These are phyloP conservation scores for Pseudogymnoascus sp. DNA, from an alignment of 2,329 filamentous ascomycete genomes.

Conservation along the genomic window DNA sequence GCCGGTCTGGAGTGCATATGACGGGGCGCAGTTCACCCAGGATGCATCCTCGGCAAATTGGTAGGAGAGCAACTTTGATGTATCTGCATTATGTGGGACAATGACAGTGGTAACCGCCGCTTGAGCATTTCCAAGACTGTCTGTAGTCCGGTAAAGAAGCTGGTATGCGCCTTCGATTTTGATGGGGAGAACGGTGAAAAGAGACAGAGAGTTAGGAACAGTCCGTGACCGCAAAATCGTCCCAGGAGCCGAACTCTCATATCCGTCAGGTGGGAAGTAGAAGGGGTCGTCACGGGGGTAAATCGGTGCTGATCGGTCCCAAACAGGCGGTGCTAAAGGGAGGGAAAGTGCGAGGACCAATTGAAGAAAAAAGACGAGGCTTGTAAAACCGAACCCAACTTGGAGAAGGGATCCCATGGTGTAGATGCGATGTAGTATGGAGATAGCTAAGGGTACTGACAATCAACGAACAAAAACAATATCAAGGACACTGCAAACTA, in stretches of 20 bases:
- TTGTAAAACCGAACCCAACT: not conserved
- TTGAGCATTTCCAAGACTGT: conserved; percentile 29
- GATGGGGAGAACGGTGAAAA: conserved; percentile 19
- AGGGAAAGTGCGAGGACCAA: not conserved
- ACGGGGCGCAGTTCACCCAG: conserved; percentile 32
- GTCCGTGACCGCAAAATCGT: conserved; percentile 27
- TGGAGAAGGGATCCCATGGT: not conserved
- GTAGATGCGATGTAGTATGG: not conserved
- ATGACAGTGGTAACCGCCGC: conserved; percentile 33
- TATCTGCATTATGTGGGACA: conserved; percentile 27
- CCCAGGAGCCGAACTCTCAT: conserved; percentile 25
- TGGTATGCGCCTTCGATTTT: conserved; percentile 23
- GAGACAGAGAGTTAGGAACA: conserved; percentile 18
- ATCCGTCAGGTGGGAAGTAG: conserved; percentile 27
- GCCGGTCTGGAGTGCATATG: conserved; percentile 30
- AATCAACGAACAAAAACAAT: not conserved
- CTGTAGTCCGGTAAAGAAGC: conserved; percentile 34
- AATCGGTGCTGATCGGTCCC: conserved; percentile 14
- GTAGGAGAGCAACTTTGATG: conserved; percentile 33
- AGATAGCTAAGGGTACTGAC: not conserved
- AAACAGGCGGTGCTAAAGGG: not conserved
- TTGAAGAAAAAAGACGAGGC: not conserved
- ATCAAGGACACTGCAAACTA: not conserved
- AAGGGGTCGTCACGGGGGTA: conserved; percentile 31
- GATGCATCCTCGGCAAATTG: conserved; percentile 34